These are phyloP conservation scores for Trichaptum fuscoviolaceum DNA, from an alignment of 768 basidiomycete genomes.

Conservation along the genomic window DNA sequence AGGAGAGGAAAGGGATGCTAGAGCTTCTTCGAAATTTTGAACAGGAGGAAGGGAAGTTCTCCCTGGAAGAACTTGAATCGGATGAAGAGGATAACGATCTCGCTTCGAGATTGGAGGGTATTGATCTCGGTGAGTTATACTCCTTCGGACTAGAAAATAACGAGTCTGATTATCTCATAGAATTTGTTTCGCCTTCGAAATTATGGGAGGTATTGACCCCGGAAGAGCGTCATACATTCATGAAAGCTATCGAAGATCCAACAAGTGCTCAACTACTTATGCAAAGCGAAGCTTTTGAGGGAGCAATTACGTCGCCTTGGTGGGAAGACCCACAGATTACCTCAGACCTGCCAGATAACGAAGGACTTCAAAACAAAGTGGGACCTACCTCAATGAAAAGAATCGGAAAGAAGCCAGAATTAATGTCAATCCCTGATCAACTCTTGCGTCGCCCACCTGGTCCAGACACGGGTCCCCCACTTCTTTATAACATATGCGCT, in stretches of 20 bases:
- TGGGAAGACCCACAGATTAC: constrained; percentile 44
- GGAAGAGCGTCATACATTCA: constrained; percentile 57
- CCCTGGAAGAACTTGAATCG: constrained; percentile 28
- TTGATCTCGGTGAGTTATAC: constrained; percentile 52
- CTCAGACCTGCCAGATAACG: constrained; percentile 6
- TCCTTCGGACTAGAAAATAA: background rate
- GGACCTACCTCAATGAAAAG: constrained; percentile 3
- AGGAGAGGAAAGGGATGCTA: constrained; percentile 63
- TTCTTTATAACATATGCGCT: constrained; percentile 67
- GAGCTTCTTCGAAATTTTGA: constrained; percentile 70
- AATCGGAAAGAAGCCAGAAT: constrained; percentile 35
- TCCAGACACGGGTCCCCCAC: constrained; percentile 30
- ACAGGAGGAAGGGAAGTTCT: constrained; percentile 35
- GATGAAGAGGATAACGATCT: constrained; percentile 37
- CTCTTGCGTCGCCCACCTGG: constrained; percentile 34
- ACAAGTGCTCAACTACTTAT: constrained; percentile 58
- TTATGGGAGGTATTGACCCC: constrained; percentile 58
- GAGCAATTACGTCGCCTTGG: constrained; percentile 59
- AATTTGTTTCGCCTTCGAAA: constrained; percentile 46
- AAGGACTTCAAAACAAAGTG: constrained; percentile 6
- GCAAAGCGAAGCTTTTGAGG: constrained; percentile 47
- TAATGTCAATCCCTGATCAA: constrained; percentile 39
- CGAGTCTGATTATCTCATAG: constrained; percentile 28
- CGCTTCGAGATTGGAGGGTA: constrained; percentile 41
- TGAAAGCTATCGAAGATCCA: constrained; percentile 54